Conservation (phyloP, 1,284 basidiomycete genomes). For the Hypsizygus ulmarius region DNA sequence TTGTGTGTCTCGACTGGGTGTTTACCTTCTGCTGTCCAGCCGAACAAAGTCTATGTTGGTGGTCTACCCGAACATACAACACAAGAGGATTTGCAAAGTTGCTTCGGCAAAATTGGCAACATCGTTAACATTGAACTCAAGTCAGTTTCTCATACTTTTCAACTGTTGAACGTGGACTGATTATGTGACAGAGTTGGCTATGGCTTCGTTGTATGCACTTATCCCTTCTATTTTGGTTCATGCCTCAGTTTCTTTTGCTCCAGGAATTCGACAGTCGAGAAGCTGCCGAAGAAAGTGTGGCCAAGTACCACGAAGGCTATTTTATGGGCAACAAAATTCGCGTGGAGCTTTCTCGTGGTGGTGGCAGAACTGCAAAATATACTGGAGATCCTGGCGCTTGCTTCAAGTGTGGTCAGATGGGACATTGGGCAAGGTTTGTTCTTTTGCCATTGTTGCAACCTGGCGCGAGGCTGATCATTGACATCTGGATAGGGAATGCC, state of each 20-base stretch:
- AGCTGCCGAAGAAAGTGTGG: slow-evolving; percentile 80
- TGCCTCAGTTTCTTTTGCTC: slow-evolving; percentile 1
- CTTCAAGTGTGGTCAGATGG: slow-evolving; percentile 78
- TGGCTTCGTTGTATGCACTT: slow-evolving; percentile 73
- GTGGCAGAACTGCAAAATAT: slow-evolving; percentile 75
- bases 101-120: slow-evolving; percentile 80
- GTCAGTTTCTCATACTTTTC: slow-evolving; percentile 40
- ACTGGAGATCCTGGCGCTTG: slow-evolving; percentile 78
- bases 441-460: not conserved
- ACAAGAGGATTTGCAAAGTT: slow-evolving; percentile 76
- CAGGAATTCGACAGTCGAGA: slow-evolving; percentile 80
- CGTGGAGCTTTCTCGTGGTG: slow-evolving; percentile 79
- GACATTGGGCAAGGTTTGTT: slow-evolving; percentile 81
- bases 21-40: slow-evolving; percentile 72
- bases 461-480: not conserved
- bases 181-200: slow-evolving; percentile 61
- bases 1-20: slow-evolving; percentile 51
- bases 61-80: slow-evolving; percentile 82
- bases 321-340: slow-evolving; percentile 89
- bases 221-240: not conserved
- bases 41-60: slow-evolving; percentile 87
- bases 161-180: slow-evolving; percentile 12
- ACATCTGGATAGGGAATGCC: slow-evolving; percentile 62
- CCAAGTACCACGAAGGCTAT: slow-evolving; percentile 80
- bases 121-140: slow-evolving; percentile 79